These are phyloP conservation scores for Delphinella strobiligena DNA, from an alignment of 2,329 filamentous ascomycete genomes.

Conservation along the genomic window DNA sequence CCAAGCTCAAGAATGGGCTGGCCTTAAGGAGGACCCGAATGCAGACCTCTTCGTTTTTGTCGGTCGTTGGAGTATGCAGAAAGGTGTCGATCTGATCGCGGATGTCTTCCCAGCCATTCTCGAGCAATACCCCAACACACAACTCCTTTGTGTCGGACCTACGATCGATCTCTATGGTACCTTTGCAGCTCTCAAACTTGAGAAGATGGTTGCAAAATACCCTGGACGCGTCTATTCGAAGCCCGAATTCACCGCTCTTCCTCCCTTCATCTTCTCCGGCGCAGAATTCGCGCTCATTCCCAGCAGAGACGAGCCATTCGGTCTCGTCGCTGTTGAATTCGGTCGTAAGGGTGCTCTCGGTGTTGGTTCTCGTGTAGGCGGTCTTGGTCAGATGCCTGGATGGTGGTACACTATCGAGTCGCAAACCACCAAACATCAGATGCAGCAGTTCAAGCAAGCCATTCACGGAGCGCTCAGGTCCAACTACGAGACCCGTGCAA, in stretches of 20 bases:
- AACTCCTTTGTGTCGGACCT: slow-evolving; percentile 52
- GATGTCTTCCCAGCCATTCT: slow-evolving; percentile 54
- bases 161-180: slow-evolving; percentile 58
- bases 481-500: slow-evolving; percentile 41
- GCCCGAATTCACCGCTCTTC: slow-evolving; percentile 54
- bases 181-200: slow-evolving; percentile 54
- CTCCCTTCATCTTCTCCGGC: slow-evolving; percentile 55
- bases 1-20: slow-evolving; percentile 57
- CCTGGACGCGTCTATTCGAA: slow-evolving; percentile 55
- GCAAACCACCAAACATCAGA: slow-evolving; percentile 48
- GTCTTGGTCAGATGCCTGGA: slow-evolving; percentile 58
- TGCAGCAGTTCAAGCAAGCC: slow-evolving; percentile 53
- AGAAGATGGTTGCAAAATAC: slow-evolving; percentile 52
- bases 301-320: slow-evolving; percentile 57
- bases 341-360: slow-evolving; percentile 56
- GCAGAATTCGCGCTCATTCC: slow-evolving; percentile 59
- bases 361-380: slow-evolving; percentile 54
- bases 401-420: slow-evolving; percentile 62
- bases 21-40: slow-evolving; percentile 46
- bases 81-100: slow-evolving; percentile 56
- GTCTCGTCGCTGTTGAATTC: slow-evolving; percentile 57
- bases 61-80: slow-evolving; percentile 57
- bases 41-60: slow-evolving; percentile 58
- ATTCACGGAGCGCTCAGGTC: slow-evolving; percentile 51
- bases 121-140: slow-evolving; percentile 46